These are phyloP conservation scores for Polychaeton citri DNA, from an alignment of 2,329 filamentous ascomycete genomes.

Conservation along the genomic window DNA sequence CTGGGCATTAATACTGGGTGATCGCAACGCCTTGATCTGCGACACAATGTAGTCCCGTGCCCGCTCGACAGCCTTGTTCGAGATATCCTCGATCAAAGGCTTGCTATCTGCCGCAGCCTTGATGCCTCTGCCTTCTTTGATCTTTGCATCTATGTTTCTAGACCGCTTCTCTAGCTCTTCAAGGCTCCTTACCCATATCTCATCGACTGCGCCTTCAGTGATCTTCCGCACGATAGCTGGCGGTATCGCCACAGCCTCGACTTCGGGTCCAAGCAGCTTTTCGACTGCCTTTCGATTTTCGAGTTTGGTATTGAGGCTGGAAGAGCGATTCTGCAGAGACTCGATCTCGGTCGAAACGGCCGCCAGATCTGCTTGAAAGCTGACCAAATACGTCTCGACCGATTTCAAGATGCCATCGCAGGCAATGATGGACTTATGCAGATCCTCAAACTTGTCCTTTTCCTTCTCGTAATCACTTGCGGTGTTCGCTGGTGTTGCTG, in stretches of 20 bases:
- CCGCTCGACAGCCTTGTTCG: constrained; percentile 78
- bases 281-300: constrained; percentile 86
- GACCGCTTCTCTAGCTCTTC: constrained; percentile 72
- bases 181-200: constrained; percentile 71
- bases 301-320: constrained; percentile 67
- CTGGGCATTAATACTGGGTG: constrained; percentile 92
- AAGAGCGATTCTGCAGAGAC: constrained; percentile 74
- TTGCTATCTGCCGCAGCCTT: constrained; percentile 75
- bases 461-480: constrained; percentile 55
- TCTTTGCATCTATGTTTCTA: constrained; percentile 55
- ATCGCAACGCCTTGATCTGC: constrained; percentile 86
- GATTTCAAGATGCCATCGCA: constrained; percentile 90
- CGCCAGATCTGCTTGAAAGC: constrained; percentile 86
- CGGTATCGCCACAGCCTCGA: constrained; percentile 83
- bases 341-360: constrained; percentile 92
- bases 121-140: constrained; percentile 46
- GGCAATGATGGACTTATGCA: constrained; percentile 75
- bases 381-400: constrained; percentile 82
- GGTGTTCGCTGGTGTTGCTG: constrained; percentile 16
- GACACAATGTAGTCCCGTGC: constrained; percentile 89
- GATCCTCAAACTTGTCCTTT: constrained; percentile 72
- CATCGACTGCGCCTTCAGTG: constrained; percentile 77
- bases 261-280: constrained; percentile 70
- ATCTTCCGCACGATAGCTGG: constrained; percentile 75
- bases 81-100: constrained; percentile 72